Conservation (phyloP, 805 yeast genomes). For the Lipomyces anomalus region DNA sequence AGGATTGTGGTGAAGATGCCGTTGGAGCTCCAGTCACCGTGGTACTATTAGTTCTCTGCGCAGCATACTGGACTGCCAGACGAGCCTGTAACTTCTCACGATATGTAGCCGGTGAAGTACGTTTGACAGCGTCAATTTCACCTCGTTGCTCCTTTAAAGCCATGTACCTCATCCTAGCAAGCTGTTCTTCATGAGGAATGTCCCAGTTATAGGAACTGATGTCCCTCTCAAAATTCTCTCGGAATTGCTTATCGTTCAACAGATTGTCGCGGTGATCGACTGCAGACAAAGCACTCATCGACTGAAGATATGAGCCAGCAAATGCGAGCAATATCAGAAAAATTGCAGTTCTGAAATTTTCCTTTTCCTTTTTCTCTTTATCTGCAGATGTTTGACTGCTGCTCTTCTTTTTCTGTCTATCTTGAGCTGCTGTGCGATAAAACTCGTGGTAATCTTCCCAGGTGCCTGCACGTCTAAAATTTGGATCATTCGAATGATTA, state of each 20-base stretch:
- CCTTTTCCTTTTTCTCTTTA: not conserved
- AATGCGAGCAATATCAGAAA: slow-evolving; percentile 11
- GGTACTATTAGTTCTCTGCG: too few relatives aligned
- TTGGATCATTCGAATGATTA: not conserved
- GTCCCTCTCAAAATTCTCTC: not conserved
- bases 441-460: slow-evolving; percentile 17
- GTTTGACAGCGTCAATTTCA: not conserved
- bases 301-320: slow-evolving; percentile 12
- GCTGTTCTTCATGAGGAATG: not conserved
- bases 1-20: too few relatives aligned
- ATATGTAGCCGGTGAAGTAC: not conserved
- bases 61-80: too few relatives aligned
- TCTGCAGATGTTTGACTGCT: not conserved
- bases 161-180: not conserved
- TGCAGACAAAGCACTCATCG: slow-evolving; percentile 11
- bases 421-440: too few relatives aligned
- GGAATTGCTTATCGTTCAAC: not conserved
- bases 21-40: too few relatives aligned
- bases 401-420: not conserved
- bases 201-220: not conserved
- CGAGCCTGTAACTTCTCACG: not conserved
- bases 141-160: not conserved
- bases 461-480: slow-evolving; percentile 11
- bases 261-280: not conserved
- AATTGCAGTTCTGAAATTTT: slow-evolving; percentile 14